Percentiles rank a stretch among this genome's conserved stretches.
Conservation (phyloP, 2,329 filamentous ascomycete species). For the Claviceps capensis region DNA sequence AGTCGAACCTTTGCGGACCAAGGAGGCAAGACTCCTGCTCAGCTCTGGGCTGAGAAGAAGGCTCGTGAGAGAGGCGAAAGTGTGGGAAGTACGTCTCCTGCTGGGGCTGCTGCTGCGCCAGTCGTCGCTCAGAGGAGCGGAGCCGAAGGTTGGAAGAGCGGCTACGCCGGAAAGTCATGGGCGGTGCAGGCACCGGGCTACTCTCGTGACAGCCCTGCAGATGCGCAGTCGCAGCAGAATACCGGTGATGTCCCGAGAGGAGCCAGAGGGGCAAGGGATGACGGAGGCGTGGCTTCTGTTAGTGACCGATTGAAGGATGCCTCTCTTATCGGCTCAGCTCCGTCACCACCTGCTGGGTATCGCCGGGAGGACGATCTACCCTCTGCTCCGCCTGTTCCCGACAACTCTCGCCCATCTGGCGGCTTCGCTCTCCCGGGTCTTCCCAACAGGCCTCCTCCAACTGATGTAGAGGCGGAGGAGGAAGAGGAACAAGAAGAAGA, state of each 20-base stretch:
- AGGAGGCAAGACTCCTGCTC: constrained; percentile 90
- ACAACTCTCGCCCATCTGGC: constrained; percentile 55
- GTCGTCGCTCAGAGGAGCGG: constrained; percentile 59
- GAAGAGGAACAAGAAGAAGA: constrained; percentile 38
- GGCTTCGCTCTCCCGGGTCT: constrained; percentile 71
- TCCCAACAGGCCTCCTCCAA: constrained; percentile 43
- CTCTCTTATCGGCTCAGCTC: constrained; percentile 49
- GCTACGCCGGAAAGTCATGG: constrained; percentile 84
- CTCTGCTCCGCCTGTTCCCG: constrained; percentile 35
- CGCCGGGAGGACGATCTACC: constrained; percentile 23
- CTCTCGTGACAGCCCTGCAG: constrained; percentile 44
- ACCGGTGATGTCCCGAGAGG: constrained; percentile 41
- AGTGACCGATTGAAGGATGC: constrained; percentile 72
- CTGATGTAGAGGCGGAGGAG: constrained; percentile 30
- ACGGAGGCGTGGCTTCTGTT: constrained; percentile 54
- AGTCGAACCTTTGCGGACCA: constrained; percentile 90
- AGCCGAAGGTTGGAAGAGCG: constrained; percentile 71
- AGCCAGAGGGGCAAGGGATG: constrained; percentile 35
- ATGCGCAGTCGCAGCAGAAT: constrained; percentile 38
- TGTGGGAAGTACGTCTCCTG: constrained; percentile 27
- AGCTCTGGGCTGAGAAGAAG: constrained; percentile 97
- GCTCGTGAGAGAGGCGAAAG: constrained; percentile 54
- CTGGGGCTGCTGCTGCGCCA: constrained; percentile 35
- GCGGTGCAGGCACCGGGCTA: constrained; percentile 58
- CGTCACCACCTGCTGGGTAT: constrained; percentile 22